Evolutionary conservation across 306 rosid species (phyloP), one percentile per base, ranked within the genome.

Genomic region (Castanea sativa): DNA sequence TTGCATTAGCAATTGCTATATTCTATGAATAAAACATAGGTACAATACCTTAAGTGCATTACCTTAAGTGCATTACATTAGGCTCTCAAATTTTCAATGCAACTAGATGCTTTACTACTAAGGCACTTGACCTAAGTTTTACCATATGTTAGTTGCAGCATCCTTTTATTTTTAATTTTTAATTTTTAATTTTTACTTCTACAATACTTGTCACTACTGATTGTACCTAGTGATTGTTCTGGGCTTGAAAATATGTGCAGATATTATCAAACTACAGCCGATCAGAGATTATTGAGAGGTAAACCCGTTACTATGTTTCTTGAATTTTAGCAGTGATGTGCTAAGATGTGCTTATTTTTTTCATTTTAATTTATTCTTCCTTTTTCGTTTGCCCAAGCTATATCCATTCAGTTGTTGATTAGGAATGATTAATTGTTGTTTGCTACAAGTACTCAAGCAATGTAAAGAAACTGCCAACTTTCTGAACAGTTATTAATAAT

Each of bases 241-340:
- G 16, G 12, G 72, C 14, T 49, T 64, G 68, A 45, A 70, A 23
- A 20, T 58, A 57, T 49, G 41, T 85, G 87, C 91, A 94, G 98
- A 85, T 91, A 79, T 75, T 94, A 75, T 92, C 99, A 78, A 91
- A 80, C 81, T 81, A 53, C 84, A 92, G 84, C 76, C 91, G 89
- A 38, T 81, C 91, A 11, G 87, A 90, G 79, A 84, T 94, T 73
- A 91, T 91, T 60, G 92, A 92, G 76, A 81, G 90, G 99, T 94
- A 79, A 69, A n/a, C 49, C 63, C 69, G n/a, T 74, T 8, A 30
- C 49, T 55, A 4, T 6, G 16, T 81, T 58, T 64, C 25, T 53
- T 35, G 25, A 55, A 69, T 33, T 69, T 30, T 61, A 70, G 76
- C 60, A 6, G 65, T 73, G 71, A 12, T 56, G 13, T 41, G 33